Base-by-base conservation (phyloP, 441 rosid genomes). In the Breynia disticha region DNA sequence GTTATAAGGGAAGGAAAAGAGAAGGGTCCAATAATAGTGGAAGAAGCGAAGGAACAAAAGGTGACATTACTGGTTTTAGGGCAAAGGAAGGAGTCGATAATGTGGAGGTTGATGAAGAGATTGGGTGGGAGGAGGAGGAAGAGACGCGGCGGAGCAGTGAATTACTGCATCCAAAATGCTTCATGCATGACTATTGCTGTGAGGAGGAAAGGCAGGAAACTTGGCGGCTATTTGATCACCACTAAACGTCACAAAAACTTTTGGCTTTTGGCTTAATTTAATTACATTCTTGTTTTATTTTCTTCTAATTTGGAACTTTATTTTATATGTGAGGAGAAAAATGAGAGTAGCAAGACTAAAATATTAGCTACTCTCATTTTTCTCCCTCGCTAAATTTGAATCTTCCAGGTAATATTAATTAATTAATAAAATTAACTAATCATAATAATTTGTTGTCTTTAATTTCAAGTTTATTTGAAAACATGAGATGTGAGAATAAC, bases 201-300 rank as follows among this genome's bases (percentile, higher is more conserved):
- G 52, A 81, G 90, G 64, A 77, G 83, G 49, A 90, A 87, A 72
- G 83, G 83, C 76, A 85, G 71, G 53, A 79, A 76, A 59, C 78
- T 77, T 9, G 96, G 95, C 1, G 95, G 98, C 39, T 87, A 83
- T 77, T 76, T 82, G 77, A 90, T 90, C 67, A 85, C 95, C 58
- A 87, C 93, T 46, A 87, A 85, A 56, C 81, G 90, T 52, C 98
- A 83, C 67, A 82, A 80, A 49, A 84, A 83, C 15, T 90, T 90
- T 68, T 87, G 96, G 98, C 95, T 87, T 49, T 75, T 87, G 38
- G 96, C 96, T 67, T 83, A 45, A 35, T n/a, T 9, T n/a, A 11
- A 12, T 10, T 28, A 28, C 7, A 9, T 28, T 28, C 35, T 28
- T 28, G 35, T 28, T 28, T 7, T 55, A 3, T 7, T 19, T 14